Percentiles rank a stretch among this genome's conserved stretches.
These are phyloP conservation scores for Colletotrichum horii DNA, from an alignment of 2,329 filamentous ascomycete species.

Conservation along the genomic window DNA sequence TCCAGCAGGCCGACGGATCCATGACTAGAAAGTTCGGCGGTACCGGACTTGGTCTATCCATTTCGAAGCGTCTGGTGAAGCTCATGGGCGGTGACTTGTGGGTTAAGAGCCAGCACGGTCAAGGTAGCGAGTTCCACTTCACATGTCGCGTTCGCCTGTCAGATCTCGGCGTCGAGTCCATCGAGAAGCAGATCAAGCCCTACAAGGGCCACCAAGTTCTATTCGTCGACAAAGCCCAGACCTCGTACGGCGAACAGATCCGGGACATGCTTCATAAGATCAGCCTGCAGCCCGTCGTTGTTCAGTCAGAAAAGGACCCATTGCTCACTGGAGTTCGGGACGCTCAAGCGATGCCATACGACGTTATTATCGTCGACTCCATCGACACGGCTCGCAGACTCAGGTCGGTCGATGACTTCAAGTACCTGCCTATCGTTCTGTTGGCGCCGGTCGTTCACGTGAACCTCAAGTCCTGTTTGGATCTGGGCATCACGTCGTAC, in stretches of 20 bases:
- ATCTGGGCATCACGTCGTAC: constrained; percentile 97
- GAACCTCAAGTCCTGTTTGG: constrained; percentile 89
- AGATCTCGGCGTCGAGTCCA: constrained; percentile 76
- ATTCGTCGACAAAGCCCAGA: constrained; percentile 91
- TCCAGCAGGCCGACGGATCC: constrained; percentile 97
- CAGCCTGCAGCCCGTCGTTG: constrained; percentile 81
- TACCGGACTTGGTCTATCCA: constrained; percentile 91
- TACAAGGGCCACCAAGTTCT: constrained; percentile 92
- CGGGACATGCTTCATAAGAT: constrained; percentile 78
- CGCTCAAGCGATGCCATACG: constrained; percentile 73
- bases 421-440: constrained; percentile 95
- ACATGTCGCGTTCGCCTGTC: constrained; percentile 90
- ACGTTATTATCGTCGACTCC: constrained; percentile 95
- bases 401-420: constrained; percentile 90
- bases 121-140: constrained; percentile 95
- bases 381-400: constrained; percentile 88
- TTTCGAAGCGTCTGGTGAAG: constrained; percentile 92
- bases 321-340: constrained; percentile 58
- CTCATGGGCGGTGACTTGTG: constrained; percentile 96
- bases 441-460: constrained; percentile 89
- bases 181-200: constrained; percentile 84
- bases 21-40: constrained; percentile 96
- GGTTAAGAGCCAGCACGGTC: constrained; percentile 91
- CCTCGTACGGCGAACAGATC: constrained; percentile 77
- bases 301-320: constrained; percentile 76